Base-by-base conservation (phyloP, 2,329 filamentous ascomycete genomes). In the Colletotrichum abscissum region DNA sequence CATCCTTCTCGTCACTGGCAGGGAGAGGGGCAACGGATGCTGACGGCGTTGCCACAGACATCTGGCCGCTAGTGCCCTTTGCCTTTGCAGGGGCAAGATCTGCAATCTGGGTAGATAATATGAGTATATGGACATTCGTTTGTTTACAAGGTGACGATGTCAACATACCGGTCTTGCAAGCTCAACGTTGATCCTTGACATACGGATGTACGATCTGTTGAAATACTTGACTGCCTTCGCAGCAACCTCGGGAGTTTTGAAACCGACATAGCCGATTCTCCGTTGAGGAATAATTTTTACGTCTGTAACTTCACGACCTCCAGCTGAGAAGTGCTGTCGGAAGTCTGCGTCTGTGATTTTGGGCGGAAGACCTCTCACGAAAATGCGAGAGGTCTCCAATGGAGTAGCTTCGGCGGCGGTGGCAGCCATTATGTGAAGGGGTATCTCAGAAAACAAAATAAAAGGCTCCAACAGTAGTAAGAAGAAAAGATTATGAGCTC, bases 191-290 rank as follows among this genome's bases (percentile, higher is more conserved):
- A 99, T 95, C 86, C 93, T 97, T 71, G 95, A 98, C 94, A 98
- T 97, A 78, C 95, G 94, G 79, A 99, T 95, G 84, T 95, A 99
- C 75, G 95, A 93, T 81, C 91, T 94, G 87, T 99, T 95, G 88
- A 98, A 98, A 86, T 98, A 97, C 83, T 94, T 95, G 81, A 97
- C 93, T 57, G 97, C 96, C 80, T 92, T 90, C 70, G 90, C 87
- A 69, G 97, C 97, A 81, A 94, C 93, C 75, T 96, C 91, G 16
- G 93, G 86, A 64, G 90, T 94, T 84, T 94, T 95, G 88, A 96
- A 98, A 75, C 97, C 97, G 73, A 99, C 91, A 88, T 98, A 99
- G 78, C 95, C 97, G 83, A 99, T 98, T 77, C 95, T 91, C 79
- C 97, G 91, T 79, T 95, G 92, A 6, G 94, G 91, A 80, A 98